Evolutionary conservation across 2,329 filamentous ascomycete species (phyloP).

Genomic region (Kalmusia sp.): DNA sequence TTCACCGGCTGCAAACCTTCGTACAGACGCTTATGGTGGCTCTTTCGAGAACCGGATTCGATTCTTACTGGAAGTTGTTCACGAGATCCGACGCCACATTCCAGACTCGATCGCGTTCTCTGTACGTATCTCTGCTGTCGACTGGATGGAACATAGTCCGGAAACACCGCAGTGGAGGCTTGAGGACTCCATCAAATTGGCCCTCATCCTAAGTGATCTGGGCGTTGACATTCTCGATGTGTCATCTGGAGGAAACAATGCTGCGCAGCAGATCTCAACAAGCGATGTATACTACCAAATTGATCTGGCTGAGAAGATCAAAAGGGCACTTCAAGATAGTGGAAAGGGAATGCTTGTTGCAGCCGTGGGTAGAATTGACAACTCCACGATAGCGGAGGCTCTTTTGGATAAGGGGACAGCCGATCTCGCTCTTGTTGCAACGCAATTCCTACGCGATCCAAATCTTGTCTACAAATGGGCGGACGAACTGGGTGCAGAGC

Average conservation of each 20-base stretch:
- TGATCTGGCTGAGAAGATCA: conserved; percentile 51
- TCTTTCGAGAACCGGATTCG: conserved; percentile 40
- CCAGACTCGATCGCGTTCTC: conserved; percentile 22
- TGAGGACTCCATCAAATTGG: conserved; percentile 37
- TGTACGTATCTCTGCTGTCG: conserved; percentile 23
- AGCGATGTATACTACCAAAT: conserved; percentile 50
- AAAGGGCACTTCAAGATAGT: conserved; percentile 38
- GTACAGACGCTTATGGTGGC: conserved; percentile 47
- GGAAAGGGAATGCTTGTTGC: conserved; percentile 54
- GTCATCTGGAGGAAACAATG: conserved; percentile 50
- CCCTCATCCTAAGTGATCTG: conserved; percentile 39
- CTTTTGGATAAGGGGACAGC: conserved; percentile 45
- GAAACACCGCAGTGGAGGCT: conserved; percentile 39
- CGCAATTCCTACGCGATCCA: conserved; percentile 59
- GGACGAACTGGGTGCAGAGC: conserved; percentile 51
- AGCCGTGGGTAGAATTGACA: conserved; percentile 57
- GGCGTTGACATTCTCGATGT: conserved; percentile 51
- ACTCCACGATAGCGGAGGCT: conserved; percentile 53
- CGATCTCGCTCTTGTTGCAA: conserved; percentile 55
- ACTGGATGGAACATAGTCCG: conserved; percentile 28
- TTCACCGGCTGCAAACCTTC: conserved; percentile 38
- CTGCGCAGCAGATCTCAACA: conserved; percentile 47
- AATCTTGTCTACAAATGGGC: conserved; percentile 59
- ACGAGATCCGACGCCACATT: conserved; percentile 23
- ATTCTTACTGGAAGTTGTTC: conserved; percentile 42